Evolutionary conservation across 2,329 filamentous ascomycete species (phyloP).

Genomic region (Cladosporium halotolerans): DNA sequence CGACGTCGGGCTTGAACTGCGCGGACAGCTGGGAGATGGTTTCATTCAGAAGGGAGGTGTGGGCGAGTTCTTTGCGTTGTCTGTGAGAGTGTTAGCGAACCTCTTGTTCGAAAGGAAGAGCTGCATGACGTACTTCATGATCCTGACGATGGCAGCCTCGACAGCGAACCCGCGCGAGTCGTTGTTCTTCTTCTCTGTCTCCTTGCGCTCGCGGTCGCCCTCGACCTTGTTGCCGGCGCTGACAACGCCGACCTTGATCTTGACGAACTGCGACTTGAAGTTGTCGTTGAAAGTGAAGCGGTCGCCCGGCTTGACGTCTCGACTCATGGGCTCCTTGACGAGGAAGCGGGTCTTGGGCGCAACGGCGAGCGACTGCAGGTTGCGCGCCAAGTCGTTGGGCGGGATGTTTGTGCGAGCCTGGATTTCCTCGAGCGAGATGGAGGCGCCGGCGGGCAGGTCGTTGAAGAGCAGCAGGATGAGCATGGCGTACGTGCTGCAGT

Average conservation of each 20-base stretch:
- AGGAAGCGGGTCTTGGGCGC: constrained; percentile 77
- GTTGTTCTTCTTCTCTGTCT: constrained; percentile 70
- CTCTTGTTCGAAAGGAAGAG: not conserved
- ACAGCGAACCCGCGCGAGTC: constrained; percentile 64
- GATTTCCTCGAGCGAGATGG: constrained; percentile 66
- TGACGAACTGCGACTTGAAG: constrained; percentile 76
- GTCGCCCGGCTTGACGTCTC: constrained; percentile 70
- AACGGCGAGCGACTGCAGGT: constrained; percentile 74
- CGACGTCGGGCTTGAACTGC: constrained; percentile 70
- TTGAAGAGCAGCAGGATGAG: constrained; percentile 87
- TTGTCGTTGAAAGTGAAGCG: constrained; percentile 74
- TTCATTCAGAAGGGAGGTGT: constrained; percentile 64
- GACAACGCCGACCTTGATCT: constrained; percentile 84
- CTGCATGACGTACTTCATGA: constrained; percentile 68
- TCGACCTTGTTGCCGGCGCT: constrained; percentile 78
- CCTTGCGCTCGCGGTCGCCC: constrained; percentile 58
- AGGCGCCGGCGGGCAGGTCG: constrained; percentile 50
- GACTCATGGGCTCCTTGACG: constrained; percentile 71
- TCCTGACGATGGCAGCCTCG: constrained; percentile 71
- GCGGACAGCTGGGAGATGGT: constrained; percentile 62
- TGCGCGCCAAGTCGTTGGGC: constrained; percentile 63
- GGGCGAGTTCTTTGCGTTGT: constrained; percentile 65
- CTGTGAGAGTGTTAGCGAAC: constrained; percentile 40
- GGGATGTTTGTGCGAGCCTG: constrained; percentile 77
- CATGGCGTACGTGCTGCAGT: constrained; percentile 89